Base-by-base conservation (phyloP, 306 rosid genomes). In the Inga leiocalycina region DNA sequence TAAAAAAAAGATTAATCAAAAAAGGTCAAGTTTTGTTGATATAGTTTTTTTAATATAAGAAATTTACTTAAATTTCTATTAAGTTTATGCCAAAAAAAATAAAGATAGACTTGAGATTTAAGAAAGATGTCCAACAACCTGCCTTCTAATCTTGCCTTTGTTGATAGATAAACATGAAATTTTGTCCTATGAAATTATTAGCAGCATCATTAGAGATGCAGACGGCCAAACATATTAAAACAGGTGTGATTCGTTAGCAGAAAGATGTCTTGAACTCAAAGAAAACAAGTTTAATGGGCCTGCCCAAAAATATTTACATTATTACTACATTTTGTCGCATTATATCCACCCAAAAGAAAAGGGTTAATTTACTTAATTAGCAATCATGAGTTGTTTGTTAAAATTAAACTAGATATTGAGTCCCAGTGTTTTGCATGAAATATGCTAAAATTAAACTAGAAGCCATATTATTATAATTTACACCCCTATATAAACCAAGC, bases 181-280 rank as follows among this genome's bases (percentile, higher is more conserved):
- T 59, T 9, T 22, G 27, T 10, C 24, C 34, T 8, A 12, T n/a
- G 24, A 22, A 59, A 11, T 24, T 27, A 19, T 37, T 19, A 68
- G 10, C 84, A 57, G 5, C 74, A 88, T 89, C 1, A 88, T 91
- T 34, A 71, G 79, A 80, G 89, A 89, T 6, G 90, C 86, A 35
- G 94, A 91, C 32, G 89, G 89, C 41, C 89, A 37, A 88, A 83
- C 84, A 83, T 89, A 56, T 66, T 9, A 77, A 79, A 89, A 89
- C 82, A 88, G 7, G 41, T 6, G 71, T 30, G 88, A 35, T 0
- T 35, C 10, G 12, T 67, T 35, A 35, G 8, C 6, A 35, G 5
- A 34, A 67, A 27, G 17, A 10, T 27, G 17, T 27, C 34, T 59
- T 9, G 4, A 59, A 22, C 9, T 59, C 13, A 59, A 15, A 32